These are phyloP conservation scores for Anethum foeniculum DNA, from an alignment of 140 eudicot genomes.

Conservation along the genomic window DNA sequence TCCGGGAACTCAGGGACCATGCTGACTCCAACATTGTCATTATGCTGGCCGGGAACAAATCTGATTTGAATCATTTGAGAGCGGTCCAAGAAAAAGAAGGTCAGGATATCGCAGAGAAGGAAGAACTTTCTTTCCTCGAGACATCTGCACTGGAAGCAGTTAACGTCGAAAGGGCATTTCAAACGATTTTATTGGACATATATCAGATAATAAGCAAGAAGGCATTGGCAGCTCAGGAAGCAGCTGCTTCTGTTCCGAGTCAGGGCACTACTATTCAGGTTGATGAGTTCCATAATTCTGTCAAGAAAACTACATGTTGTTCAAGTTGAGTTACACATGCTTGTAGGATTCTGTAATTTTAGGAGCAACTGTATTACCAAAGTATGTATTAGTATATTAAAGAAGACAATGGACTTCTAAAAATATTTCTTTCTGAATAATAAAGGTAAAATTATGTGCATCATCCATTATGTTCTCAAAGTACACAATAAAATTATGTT, in stretches of 20 bases:
- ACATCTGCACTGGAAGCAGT: constrained; percentile 83
- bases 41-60: constrained; percentile 80
- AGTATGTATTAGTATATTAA: background rate
- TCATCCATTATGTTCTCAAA: background rate
- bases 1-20: constrained; percentile 78
- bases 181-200: constrained; percentile 63
- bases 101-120: constrained; percentile 55
- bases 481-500: too few relatives aligned
- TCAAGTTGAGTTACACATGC: constrained; percentile 23
- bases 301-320: constrained; percentile 50
- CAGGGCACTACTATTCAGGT: constrained; percentile 76
- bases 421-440: background rate
- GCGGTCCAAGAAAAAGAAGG: constrained; percentile 59
- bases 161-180: constrained; percentile 83
- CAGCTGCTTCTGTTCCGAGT: constrained; percentile 50
- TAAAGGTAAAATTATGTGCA: background rate
- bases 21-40: constrained; percentile 90
- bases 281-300: constrained; percentile 41
- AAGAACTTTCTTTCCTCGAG: constrained; percentile 68
- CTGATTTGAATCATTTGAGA: constrained; percentile 67
- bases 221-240: constrained; percentile 91
- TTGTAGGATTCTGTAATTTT: background rate
- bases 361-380: background rate
- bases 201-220: constrained; percentile 75
- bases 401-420: background rate